Evolutionary conservation across 2,329 filamentous ascomycete species (phyloP).

Genomic region (Eutypella sp.): DNA sequence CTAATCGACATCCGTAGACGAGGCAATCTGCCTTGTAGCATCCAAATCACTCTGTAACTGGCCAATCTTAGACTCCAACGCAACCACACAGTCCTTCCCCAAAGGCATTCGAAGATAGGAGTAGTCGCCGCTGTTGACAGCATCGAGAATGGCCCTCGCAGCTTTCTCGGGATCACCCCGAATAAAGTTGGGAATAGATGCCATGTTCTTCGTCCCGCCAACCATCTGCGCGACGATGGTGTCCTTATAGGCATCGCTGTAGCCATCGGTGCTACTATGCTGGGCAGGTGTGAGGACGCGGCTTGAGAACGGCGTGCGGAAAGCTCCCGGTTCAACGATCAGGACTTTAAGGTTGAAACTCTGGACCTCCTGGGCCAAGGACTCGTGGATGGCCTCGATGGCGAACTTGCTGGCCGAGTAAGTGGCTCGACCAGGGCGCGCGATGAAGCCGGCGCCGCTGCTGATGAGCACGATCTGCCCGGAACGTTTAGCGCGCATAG

Average conservation of each 20-base stretch:
- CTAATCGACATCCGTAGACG: not conserved
- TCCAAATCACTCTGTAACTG: constrained; percentile 11
- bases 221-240: constrained; percentile 13
- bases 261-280: constrained; percentile 3
- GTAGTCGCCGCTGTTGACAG: constrained; percentile 11
- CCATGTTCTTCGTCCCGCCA: not conserved
- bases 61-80: constrained; percentile 9
- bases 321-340: constrained; percentile 13
- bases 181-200: constrained; percentile 5
- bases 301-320: constrained; percentile 9
- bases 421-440: constrained; percentile 7
- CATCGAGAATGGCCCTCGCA: constrained; percentile 11
- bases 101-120: constrained; percentile 15
- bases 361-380: constrained; percentile 7
- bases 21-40: constrained; percentile 12
- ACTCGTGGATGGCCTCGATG: constrained; percentile 13
- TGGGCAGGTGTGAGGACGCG: constrained; percentile 4
- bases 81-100: constrained; percentile 9
- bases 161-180: constrained; percentile 13
- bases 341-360: constrained; percentile 12
- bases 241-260: constrained; percentile 13
- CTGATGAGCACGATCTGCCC: constrained; percentile 14
- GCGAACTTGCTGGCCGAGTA: constrained; percentile 16
- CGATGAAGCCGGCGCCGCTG: constrained; percentile 13
- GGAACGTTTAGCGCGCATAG: constrained; percentile 7